Percentiles rank a stretch among this genome's conserved stretches.
phyloP scores from a whole-genome alignment of 2,329 filamentous ascomycete genomes.

The Botrytis byssoidea region DNA sequence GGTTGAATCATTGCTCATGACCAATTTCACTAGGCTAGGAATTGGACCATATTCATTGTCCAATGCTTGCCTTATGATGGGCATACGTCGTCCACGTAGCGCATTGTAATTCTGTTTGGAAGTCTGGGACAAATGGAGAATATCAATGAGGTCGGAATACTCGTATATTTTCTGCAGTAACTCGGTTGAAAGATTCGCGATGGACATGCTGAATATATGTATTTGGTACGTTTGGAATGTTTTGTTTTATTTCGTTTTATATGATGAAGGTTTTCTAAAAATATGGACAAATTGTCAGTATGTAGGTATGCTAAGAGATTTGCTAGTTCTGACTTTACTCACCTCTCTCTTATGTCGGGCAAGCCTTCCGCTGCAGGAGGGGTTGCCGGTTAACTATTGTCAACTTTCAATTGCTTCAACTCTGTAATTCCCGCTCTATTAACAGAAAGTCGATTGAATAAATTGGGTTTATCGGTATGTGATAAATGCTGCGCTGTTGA shows the following conservation, averaged over 20 bases:
- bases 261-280: slow-evolving; percentile 1
- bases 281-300: slow-evolving; percentile 24
- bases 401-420: not conserved
- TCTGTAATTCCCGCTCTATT: not conserved
- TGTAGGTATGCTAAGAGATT: not conserved
- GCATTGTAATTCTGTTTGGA: slow-evolving; percentile 33
- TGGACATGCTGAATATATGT: slow-evolving; percentile 31
- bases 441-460: slow-evolving; percentile 22
- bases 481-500: slow-evolving; percentile 27
- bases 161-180: slow-evolving; percentile 38
- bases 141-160: slow-evolving; percentile 33
- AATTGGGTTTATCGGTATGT: slow-evolving; percentile 25
- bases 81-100: slow-evolving; percentile 33
- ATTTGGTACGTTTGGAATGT: not conserved
- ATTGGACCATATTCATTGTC: slow-evolving; percentile 36
- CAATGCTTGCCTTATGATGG: slow-evolving; percentile 31
- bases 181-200: slow-evolving; percentile 37
- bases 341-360: not conserved
- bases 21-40: slow-evolving; percentile 34
- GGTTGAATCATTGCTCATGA: slow-evolving; percentile 33
- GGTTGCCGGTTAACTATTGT: not conserved
- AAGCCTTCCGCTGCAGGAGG: not conserved
- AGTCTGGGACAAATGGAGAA: slow-evolving; percentile 36
- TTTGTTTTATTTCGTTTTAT: not conserved
- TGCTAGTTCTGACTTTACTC: not conserved